Conservation (phyloP, 495 filamentous ascomycete genomes). For the Lasiosphaeriaceae sp. region DNA sequence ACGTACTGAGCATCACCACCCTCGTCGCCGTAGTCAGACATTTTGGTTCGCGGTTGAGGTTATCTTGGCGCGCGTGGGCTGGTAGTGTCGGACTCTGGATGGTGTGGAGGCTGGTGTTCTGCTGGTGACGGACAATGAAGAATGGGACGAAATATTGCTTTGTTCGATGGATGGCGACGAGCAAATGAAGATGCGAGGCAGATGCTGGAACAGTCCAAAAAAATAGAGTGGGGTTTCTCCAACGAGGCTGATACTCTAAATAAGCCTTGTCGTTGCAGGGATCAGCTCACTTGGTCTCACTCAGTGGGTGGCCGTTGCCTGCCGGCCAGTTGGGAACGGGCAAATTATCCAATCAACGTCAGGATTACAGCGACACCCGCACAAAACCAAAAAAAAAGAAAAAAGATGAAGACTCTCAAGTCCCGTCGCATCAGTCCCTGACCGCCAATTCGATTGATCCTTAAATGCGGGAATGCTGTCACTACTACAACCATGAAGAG, state of each 20-base stretch:
- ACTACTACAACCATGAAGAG: slow-evolving; percentile 25
- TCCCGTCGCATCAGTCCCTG: no score
- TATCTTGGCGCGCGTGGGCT: neutral
- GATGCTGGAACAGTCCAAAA: slow-evolving; percentile 16
- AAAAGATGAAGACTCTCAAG: no score
- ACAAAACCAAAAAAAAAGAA: no score
- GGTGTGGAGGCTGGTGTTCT: neutral
- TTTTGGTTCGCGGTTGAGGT: slow-evolving; percentile 12
- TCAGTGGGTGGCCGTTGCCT: neutral
- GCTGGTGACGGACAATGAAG: neutral
- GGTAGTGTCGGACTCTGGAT: neutral
- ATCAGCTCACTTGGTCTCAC: neutral
- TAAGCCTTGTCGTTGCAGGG: neutral
- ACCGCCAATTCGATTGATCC: no score
- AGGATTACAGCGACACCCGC: neutral
- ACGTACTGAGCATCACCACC: slow-evolving; percentile 40
- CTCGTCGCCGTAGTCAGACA: slow-evolving; percentile 82
- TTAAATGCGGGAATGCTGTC: no score
- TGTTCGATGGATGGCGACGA: slow-evolving; percentile 3
- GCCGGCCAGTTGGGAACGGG: neutral
- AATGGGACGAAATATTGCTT: slow-evolving; percentile 3
- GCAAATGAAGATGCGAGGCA: neutral
- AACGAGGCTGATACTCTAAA: slow-evolving; percentile 11
- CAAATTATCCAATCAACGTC: neutral
- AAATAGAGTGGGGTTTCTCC: slow-evolving; percentile 25